These are phyloP conservation scores for Globisporangium perplexum DNA, from an alignment of 352 stramenopile species.

Conservation along the genomic window DNA sequence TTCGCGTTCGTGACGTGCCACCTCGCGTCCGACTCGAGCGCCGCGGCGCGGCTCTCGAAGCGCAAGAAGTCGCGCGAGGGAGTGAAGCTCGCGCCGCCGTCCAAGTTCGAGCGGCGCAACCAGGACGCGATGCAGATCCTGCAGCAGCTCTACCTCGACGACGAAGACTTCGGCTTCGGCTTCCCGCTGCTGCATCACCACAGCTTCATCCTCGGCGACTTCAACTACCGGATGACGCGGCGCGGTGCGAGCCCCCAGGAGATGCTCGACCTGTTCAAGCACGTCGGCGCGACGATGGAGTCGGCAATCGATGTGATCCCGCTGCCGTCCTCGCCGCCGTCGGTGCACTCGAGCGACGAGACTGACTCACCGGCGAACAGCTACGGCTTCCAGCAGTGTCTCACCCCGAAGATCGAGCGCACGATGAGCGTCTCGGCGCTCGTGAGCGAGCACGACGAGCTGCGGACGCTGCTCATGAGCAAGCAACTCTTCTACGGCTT, in stretches of 20 bases:
- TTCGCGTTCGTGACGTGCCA: slow-evolving; percentile 77
- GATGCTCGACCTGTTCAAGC: slow-evolving; percentile 38
- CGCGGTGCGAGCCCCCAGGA: slow-evolving; percentile 35
- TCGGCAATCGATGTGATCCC: slow-evolving; percentile 10
- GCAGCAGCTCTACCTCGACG: slow-evolving; percentile 72
- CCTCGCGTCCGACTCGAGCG: slow-evolving; percentile 75
- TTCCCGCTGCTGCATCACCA: slow-evolving; percentile 79
- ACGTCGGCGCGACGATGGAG: slow-evolving; percentile 6
- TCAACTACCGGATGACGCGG: slow-evolving; percentile 85
- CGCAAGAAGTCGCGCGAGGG: slow-evolving; percentile 12
- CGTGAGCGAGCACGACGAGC: slow-evolving; percentile 67
- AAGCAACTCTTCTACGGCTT: slow-evolving; percentile 81
- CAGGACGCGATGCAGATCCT: slow-evolving; percentile 79
- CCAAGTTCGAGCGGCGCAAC: slow-evolving; percentile 77
- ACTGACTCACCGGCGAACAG: slow-evolving; percentile 19
- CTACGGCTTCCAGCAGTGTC: slow-evolving; percentile 36
- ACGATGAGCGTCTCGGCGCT: slow-evolving; percentile 23
- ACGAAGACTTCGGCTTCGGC: slow-evolving; percentile 83
- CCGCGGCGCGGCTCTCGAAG: slow-evolving; percentile 34
- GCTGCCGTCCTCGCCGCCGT: slow-evolving; percentile 5
- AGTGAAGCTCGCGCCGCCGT: slow-evolving; percentile 20
- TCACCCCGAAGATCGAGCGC: slow-evolving; percentile 36
- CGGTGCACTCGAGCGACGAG: slow-evolving; percentile 13
- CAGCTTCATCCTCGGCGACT: slow-evolving; percentile 86
- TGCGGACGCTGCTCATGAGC: slow-evolving; percentile 48